These are phyloP conservation scores for Pneumocystis murina DNA, from an alignment of 1,139 yeast genomes.

Conservation along the genomic window DNA sequence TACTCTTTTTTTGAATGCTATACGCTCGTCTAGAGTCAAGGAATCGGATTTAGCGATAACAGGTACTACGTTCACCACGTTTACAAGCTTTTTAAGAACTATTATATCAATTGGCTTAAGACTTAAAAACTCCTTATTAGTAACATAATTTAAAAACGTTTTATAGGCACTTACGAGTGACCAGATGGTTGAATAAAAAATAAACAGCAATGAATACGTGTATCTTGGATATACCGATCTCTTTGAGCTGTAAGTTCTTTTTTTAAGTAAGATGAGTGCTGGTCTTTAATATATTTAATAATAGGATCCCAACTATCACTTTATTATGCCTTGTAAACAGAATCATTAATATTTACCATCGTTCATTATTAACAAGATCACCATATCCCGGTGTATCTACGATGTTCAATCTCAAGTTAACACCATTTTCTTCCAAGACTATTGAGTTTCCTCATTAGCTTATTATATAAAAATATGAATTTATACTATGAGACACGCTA, in stretches of 20 bases:
- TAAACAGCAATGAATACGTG: slow-evolving; percentile 80
- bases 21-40: slow-evolving; percentile 71
- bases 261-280: slow-evolving; percentile 82
- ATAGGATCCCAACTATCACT: slow-evolving; percentile 69
- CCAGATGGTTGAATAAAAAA: slow-evolving; percentile 86
- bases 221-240: slow-evolving; percentile 66
- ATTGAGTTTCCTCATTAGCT: slow-evolving; percentile 22
- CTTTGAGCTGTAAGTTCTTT: slow-evolving; percentile 94
- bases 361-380: slow-evolving; percentile 88
- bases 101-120: slow-evolving; percentile 69
- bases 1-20: slow-evolving; percentile 42
- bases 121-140: slow-evolving; percentile 27
- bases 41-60: slow-evolving; percentile 89
- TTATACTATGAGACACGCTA: slow-evolving; percentile 43
- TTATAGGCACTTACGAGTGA: slow-evolving; percentile 18
- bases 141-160: no score
- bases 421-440: slow-evolving; percentile 54
- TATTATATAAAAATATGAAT: neutral
- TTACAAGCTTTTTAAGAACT: slow-evolving; percentile 71
- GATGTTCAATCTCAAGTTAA: slow-evolving; percentile 66
- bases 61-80: slow-evolving; percentile 88
- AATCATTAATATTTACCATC: slow-evolving; percentile 30
- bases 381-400: slow-evolving; percentile 98
- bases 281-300: slow-evolving; percentile 88
- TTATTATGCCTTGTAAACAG: neutral